Evolutionary conservation across 2,329 filamentous ascomycete species (phyloP), one percentile per base, ranked within the genome.

Genomic region (Acrodontium crateriforme): DNA sequence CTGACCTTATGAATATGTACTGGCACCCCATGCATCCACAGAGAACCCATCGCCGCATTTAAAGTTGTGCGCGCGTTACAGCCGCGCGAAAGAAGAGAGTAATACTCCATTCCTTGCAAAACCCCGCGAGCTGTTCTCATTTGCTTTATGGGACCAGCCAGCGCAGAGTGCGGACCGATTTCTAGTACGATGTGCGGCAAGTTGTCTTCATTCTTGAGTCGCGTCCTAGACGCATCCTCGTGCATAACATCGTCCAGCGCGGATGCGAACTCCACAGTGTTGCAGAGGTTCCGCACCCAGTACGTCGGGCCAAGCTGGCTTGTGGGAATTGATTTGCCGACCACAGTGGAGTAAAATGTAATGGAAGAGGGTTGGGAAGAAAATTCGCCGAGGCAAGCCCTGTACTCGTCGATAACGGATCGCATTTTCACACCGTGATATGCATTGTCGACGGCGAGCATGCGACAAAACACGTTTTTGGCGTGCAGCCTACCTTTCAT

Each of bases 201-300:
- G 18, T 20, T n/a, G 18, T n/a, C n/a, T 8, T 20, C 18, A 20
- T n/a, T 8, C 18, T n/a, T n/a, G n/a, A 20, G n/a, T 24, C 25
- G 2, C 17, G 13, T 9, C 22, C 19, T 3, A n/a, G n/a, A n/a
- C n/a, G n/a, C n/a, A n/a, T n/a, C n/a, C n/a, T n/a, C n/a, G 18
- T 20, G 18, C n/a, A 8, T 8, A 8, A 20, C 18, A n/a, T n/a
- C n/a, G n/a, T 24, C 25, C 0, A 63, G 17, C 1, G 60, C 61
- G 20, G 60, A 48, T 4, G 44, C 42, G 33, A 67, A 66, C 0
- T 56, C 39, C 1, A 65, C 61, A 0, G 60, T 49, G 6, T 49
- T 42, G 1, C 45, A 35, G 53, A 65, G 55, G 37, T 66, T 67
- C 16, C 56, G 45, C 1, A 30, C 40, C 63, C 62, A 67, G 40